Base-by-base conservation (phyloP, 345 rosid species). In the Pistacia atlantica region DNA sequence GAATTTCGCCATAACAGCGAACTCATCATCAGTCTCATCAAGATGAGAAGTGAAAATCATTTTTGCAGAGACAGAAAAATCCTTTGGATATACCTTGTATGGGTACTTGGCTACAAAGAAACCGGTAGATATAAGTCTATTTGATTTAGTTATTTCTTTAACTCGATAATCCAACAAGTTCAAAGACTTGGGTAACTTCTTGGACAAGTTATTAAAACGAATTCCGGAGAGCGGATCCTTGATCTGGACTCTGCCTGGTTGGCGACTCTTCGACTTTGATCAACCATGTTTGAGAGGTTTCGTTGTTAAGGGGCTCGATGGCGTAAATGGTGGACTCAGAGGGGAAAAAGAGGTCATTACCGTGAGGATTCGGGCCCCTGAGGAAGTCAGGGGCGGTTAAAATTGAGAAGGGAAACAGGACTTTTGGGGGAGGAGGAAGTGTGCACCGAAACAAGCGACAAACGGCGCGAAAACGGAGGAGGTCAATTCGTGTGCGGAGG, bases 381-480 rank as follows among this genome's bases (percentile, higher is more conserved):
- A 42, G 46, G 46, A 42, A 42, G 46, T 42, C 46, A 42, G 46
- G 6, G 46, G 46, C 8, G 9, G 8, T 42, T 42, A 42, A 42
- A 42, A 42, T 60, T 76, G 66, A 60, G 33, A 42, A 56, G 38
- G 51, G 64, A 18, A 46, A 10, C 8, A 38, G 42, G 37, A 42
- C 46, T 37, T 46, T 52, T 5, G 54, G n/a, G 10, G 57, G 51
- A 4, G 1, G 35, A 52, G 77, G 57, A 31, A 62, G 14, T 6
- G 57, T 33, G 13, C 48, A 71, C 60, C 76, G 66, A 65, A 75
- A 69, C 7, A 72, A 65, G 5, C 58, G 20, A 28, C 79, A 80
- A 20, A 80, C 83, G 12, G 76, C 69, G 4, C 76, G 73, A 5
- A 65, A 46, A 31, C 73, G 73, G 17, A 55, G 51, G 11, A 63